phyloP scores from a whole-genome alignment of 1,139 yeast genomes.

The Kodamaea sp. region DNA sequence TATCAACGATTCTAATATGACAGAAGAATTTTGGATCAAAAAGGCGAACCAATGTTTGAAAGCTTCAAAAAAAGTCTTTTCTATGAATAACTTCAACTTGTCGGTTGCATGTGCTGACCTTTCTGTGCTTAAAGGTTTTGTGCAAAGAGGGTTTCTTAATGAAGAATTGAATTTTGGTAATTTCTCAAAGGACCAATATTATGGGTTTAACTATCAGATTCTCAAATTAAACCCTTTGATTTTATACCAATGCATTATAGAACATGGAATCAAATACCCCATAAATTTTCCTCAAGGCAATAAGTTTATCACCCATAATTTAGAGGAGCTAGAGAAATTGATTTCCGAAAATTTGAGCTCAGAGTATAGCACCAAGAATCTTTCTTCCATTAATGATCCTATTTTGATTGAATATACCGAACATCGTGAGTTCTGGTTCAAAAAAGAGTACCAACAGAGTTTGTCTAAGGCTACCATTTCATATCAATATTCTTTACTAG shows the following conservation, averaged over 20 bases:
- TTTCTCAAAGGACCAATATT: conserved; percentile 17
- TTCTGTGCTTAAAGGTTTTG: neutral
- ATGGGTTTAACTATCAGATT: conserved; percentile 20
- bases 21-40: conserved; percentile 39
- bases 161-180: neutral
- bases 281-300: conserved; percentile 8
- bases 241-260: conserved; percentile 3
- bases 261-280: neutral
- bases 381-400: conserved; percentile 10
- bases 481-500: conserved; percentile 40
- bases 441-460: conserved; percentile 25
- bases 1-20: too few relatives aligned
- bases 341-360: conserved; percentile 2
- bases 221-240: conserved; percentile 11
- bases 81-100: conserved; percentile 28
- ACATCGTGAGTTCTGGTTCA: conserved; percentile 53
- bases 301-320: conserved; percentile 6
- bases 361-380: conserved; percentile 4
- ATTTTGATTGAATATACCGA: conserved; percentile 16
- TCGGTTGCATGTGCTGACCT: conserved; percentile 5
- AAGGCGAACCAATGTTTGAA: conserved; percentile 33
- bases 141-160: neutral
- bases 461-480: conserved; percentile 37
- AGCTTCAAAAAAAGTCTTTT: conserved; percentile 27
- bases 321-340: conserved; percentile 8